Conservation (phyloP, 805 yeast species). For the Candida namnaoensis region DNA sequence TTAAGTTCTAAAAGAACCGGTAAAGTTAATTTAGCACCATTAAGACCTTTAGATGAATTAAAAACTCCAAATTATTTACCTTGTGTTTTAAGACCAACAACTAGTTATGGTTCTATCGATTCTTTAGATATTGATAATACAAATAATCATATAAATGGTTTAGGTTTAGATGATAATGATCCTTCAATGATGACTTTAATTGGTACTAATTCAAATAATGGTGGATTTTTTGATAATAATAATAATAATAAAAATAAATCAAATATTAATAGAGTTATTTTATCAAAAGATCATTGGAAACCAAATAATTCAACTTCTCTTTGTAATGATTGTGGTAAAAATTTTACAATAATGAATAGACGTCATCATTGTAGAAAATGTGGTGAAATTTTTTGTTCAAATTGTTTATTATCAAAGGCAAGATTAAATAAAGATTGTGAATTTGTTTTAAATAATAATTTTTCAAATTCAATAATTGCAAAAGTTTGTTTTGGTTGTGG, state of each 20-base stretch:
- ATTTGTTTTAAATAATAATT: constrained; percentile 46
- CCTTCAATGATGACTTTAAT: too few species aligned
- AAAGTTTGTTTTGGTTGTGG: constrained; percentile 57
- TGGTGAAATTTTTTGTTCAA: constrained; percentile 60
- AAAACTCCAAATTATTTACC: constrained; percentile 73
- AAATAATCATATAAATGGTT: too few species aligned
- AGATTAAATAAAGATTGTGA: constrained; percentile 26
- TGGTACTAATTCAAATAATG: too few species aligned
- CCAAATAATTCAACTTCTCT: constrained; percentile 47
- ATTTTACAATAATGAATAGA: constrained; percentile 59
- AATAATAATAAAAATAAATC: too few species aligned
- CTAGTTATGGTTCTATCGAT: constrained; percentile 1
- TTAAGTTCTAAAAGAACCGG: constrained; percentile 9
- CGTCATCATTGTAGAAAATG: constrained; percentile 70
- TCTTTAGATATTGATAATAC: background rate
- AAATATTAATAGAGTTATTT: background rate
- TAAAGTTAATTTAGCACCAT: constrained; percentile 12
- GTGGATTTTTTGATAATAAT: too few species aligned
- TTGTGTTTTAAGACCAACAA: constrained; percentile 51
- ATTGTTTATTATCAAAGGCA: constrained; percentile 43
- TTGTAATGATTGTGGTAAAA: constrained; percentile 52
- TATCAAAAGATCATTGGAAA: constrained; percentile 47
- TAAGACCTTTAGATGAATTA: constrained; percentile 62
- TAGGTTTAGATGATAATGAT: too few species aligned
- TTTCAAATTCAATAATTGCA: constrained; percentile 23